Base-by-base conservation (phyloP, 129 eudicot species). In the Apium graveolens region DNA sequence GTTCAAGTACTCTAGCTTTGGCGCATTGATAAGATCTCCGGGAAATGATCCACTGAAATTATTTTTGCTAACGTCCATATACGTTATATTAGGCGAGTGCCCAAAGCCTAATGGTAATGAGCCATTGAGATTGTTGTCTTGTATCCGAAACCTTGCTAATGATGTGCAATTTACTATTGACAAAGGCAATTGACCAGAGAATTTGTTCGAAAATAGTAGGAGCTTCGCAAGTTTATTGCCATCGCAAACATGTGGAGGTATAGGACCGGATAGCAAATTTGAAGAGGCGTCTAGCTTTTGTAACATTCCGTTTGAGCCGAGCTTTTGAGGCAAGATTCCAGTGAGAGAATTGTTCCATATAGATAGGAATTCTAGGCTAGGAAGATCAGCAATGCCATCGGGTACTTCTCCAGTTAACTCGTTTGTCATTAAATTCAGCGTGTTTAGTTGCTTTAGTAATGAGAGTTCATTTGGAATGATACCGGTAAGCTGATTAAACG, bases 301-400 rank as follows among this genome's bases (percentile, higher is more conserved):
- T 27, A 96, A 65, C 63, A 70, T 90, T 14, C 87, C 88, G 77
- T 90, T 92, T 38, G 86, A 76, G 24, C 99, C 99, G 26, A 96
- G 78, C 73, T 83, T 92, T n/a, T 84, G 85, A 32, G 99, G 99
- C 44, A 96, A 65, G 18, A 78, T 80, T 75, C 99, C 97, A 66
- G 90, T 80, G 51, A 96, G 91, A 9, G 95, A 90, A 81, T 96
- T 96, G 85, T 92, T 90, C 99, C 99, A 96, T 16, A 96, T 76
- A 29, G 77, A 81, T 60, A 96, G 81, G 9, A 55, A 0, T 77
- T 86, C 87, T 4, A 96, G 87, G 75, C 79, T 79, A 1, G 97
- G 97, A 32, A 96, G 95, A 73, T 92, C 97, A 12, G 96, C 97
- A 51, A 96, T 82, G 21, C 91, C 91, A 35, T 82, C 68, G n/a